A percentile compares a stretch with the other conserved stretches of the same genome.
phyloP scores from a whole-genome alignment of 2,329 filamentous ascomycete genomes.

The Alternaria brassicicola region DNA sequence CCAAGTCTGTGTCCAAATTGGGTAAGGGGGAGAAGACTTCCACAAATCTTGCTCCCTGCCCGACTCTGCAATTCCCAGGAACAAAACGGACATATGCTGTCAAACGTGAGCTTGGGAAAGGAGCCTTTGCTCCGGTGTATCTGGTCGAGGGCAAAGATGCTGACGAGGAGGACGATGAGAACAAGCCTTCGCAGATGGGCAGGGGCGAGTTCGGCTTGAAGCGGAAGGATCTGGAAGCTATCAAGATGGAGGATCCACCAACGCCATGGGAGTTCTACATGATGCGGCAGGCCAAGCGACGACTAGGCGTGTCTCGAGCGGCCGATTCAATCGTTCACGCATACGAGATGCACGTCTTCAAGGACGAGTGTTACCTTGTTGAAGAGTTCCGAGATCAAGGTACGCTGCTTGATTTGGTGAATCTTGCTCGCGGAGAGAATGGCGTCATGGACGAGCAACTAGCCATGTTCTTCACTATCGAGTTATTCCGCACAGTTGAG shows the following conservation, averaged over 20 bases:
- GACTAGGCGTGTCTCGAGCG: conserved; percentile 74
- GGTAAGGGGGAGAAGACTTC: conserved; percentile 66
- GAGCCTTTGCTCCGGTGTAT: conserved; percentile 95
- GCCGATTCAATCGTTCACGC: conserved; percentile 79
- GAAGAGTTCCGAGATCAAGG: conserved; percentile 88
- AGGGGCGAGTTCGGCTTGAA: conserved; percentile 65
- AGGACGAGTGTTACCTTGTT: conserved; percentile 86
- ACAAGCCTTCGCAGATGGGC: conserved; percentile 62
- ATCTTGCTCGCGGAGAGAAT: conserved; percentile 75
- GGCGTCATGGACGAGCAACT: conserved; percentile 87
- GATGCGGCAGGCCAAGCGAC: conserved; percentile 78
- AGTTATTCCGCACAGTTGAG: conserved; percentile 89
- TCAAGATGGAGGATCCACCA: conserved; percentile 93
- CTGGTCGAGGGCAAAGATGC: conserved; percentile 76
- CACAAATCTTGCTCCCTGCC: conserved; percentile 63
- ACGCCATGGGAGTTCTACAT: conserved; percentile 97
- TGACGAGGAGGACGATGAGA: conserved; percentile 52
- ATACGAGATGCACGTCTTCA: conserved; percentile 90
- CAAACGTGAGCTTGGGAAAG: conserved; percentile 85
- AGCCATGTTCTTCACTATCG: conserved; percentile 94
- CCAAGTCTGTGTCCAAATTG: conserved; percentile 68
- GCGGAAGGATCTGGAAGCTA: conserved; percentile 73
- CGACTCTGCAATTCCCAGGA: conserved; percentile 71
- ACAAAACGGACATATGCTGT: conserved; percentile 73
- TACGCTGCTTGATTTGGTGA: conserved; percentile 93